Base-by-base conservation (phyloP, 805 yeast genomes). In the baker's yeast (Saccharomyces cerevisiae) region DNA sequence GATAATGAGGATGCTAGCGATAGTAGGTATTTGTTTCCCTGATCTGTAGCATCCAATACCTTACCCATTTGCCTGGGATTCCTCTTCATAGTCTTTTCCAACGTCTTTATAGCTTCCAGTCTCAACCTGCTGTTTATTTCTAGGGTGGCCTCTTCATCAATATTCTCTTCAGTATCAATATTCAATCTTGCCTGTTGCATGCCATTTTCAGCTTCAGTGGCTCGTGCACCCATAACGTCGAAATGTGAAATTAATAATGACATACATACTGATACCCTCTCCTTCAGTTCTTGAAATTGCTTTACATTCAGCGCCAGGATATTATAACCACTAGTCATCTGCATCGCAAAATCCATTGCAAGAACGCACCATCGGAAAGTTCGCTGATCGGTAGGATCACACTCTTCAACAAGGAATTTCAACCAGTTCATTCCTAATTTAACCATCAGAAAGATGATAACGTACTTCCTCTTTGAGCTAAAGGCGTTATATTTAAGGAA, bases 171-270 rank as follows among this genome's bases (percentile, higher is more conserved):
- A 29, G 65, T 65, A 49, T 59, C 73, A 51, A 64, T 64, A 54
- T 64, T 69, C 50, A 68, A 62, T 58, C 67, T 68, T 46, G 58
- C 64, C 53, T 59, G 71, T 56, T 59, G 73, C 51, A 53, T 60
- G 48, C 58, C 63, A 50, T 79, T 75, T 61, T 79, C 84, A 51
- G 81, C 83, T 73, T 78, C 71, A 68, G 80, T 57, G 1, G 96
- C 87, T 64, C 98, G 79, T 0, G 97, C 97, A 50, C 98, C 98
- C 97, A 92, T 94, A 51, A 94, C 90, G 71, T 94, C 99, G 65
- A 94, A 94, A 72, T 94, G 98, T 0, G 97, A 89, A 58, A 94
- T 92, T 56, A 94, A 75, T 51, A 94, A 74, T 1, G 97, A 84
- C 90, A 94, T 89, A 71, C 97, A 90, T 1, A 96, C 87, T 0